phyloP scores from a whole-genome alignment of 2,329 filamentous ascomycete species.

The Cryphonectria carpinicola region DNA sequence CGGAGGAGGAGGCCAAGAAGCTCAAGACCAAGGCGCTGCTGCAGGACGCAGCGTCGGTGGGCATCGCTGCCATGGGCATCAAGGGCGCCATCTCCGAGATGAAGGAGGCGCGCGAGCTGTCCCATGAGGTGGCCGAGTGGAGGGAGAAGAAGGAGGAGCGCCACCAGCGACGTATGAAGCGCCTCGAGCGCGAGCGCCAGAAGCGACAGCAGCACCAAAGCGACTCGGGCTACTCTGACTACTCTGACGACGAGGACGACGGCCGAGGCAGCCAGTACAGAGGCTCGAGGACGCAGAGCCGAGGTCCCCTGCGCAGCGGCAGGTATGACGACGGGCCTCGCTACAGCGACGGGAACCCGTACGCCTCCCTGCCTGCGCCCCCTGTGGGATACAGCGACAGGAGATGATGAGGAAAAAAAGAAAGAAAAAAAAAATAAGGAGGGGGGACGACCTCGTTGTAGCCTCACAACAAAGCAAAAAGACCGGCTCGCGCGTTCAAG shows the following conservation, averaged over 20 bases:
- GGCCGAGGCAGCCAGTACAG: slow-evolving; percentile 34
- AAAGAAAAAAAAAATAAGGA: too few species aligned
- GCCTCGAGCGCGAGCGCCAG: slow-evolving; percentile 26
- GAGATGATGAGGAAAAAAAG: slow-evolving; percentile 36
- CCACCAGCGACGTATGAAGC: slow-evolving; percentile 52
- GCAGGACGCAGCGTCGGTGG: slow-evolving; percentile 62
- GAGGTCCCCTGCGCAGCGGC: slow-evolving; percentile 44
- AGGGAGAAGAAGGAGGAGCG: slow-evolving; percentile 53
- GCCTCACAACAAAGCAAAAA: slow-evolving; percentile 1
- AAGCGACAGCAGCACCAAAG: slow-evolving; percentile 21
- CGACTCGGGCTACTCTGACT: slow-evolving; percentile 29
- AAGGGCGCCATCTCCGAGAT: slow-evolving; percentile 60
- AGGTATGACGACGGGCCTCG: slow-evolving; percentile 49
- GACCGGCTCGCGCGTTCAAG: too few species aligned
- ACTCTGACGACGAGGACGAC: slow-evolving; percentile 28
- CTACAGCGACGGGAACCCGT: slow-evolving; percentile 53
- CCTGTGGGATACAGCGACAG: slow-evolving; percentile 43
- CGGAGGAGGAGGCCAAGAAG: slow-evolving; percentile 55
- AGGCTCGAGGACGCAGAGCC: slow-evolving; percentile 48
- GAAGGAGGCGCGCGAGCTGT: slow-evolving; percentile 57
- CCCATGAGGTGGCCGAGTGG: slow-evolving; percentile 54
- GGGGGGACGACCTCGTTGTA: slow-evolving; percentile 20
- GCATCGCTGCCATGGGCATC: slow-evolving; percentile 61
- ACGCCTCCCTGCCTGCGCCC: slow-evolving; percentile 47
- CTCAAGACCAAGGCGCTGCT: slow-evolving; percentile 60